Evolutionary conservation across 2,329 filamentous ascomycete species (phyloP).

Genomic region (Epichloe typhina): DNA sequence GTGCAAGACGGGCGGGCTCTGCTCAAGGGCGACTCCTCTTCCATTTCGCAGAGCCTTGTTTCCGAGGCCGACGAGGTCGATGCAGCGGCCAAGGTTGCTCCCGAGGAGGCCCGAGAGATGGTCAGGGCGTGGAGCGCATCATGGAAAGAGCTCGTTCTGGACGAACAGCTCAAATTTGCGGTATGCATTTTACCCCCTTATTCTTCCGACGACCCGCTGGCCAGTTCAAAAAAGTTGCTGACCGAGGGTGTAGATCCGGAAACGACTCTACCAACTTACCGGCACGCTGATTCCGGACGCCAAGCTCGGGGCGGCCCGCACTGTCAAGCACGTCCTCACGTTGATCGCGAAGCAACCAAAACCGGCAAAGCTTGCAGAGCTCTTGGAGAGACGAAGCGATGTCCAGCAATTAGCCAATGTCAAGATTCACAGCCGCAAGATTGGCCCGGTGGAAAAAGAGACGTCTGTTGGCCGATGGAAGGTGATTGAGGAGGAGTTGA

Average conservation of each 20-base stretch:
- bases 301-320: slow-evolving; percentile 43
- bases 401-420: slow-evolving; percentile 54
- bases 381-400: slow-evolving; percentile 33
- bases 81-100: slow-evolving; percentile 13
- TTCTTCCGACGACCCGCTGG: too few species aligned
- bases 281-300: slow-evolving; percentile 63
- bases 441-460: slow-evolving; percentile 62
- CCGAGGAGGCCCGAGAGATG: slow-evolving; percentile 29
- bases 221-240: too few species aligned
- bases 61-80: slow-evolving; percentile 15
- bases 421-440: slow-evolving; percentile 46
- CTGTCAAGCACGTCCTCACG: slow-evolving; percentile 40
- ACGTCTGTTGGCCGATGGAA: slow-evolving; percentile 64
- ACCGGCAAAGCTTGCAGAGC: slow-evolving; percentile 49
- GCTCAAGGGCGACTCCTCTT: slow-evolving; percentile 24
- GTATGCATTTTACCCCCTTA: slow-evolving; percentile 34
- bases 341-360: slow-evolving; percentile 40
- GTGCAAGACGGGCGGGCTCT: slow-evolving; percentile 27
- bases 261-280: slow-evolving; percentile 71
- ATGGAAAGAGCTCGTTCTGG: slow-evolving; percentile 46
- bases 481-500: slow-evolving; percentile 59
- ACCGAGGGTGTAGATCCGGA: slow-evolving; percentile 47
- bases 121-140: slow-evolving; percentile 34
- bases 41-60: slow-evolving; percentile 21
- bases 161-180: slow-evolving; percentile 56